Conservation (phyloP, 768 basidiomycete genomes). For the Phlegmacium glaucopus region DNA sequence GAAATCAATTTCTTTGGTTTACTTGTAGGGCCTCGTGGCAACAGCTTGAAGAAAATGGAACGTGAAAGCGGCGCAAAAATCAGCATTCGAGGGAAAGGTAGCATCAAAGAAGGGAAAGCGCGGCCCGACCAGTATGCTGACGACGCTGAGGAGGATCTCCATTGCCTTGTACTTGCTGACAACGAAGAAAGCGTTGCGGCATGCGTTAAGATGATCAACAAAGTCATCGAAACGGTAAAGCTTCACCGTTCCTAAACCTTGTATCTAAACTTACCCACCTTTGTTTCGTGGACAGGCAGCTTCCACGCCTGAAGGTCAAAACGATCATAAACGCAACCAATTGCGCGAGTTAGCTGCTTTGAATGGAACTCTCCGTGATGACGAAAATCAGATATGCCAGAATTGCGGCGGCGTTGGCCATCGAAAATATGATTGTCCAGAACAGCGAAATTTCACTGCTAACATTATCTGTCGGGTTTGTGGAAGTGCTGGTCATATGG, state of each 20-base stretch:
- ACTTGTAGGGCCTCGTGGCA: slow-evolving; percentile 96
- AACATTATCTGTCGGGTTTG: slow-evolving; percentile 99
- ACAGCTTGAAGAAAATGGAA: slow-evolving; percentile 99
- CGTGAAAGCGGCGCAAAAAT: slow-evolving; percentile 97
- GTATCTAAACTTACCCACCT: neutral
- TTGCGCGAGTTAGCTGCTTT: slow-evolving; percentile 95
- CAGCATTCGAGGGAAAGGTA: slow-evolving; percentile 96
- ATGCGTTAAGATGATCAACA: slow-evolving; percentile 96
- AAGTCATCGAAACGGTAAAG: slow-evolving; percentile 94
- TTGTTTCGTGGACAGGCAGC: slow-evolving; percentile 66
- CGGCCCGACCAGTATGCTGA: slow-evolving; percentile 92
- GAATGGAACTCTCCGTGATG: slow-evolving; percentile 98
- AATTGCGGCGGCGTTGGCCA: slow-evolving; percentile 93
- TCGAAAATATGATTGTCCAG: slow-evolving; percentile 98
- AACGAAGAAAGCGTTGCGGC: slow-evolving; percentile 85
- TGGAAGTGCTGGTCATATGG: slow-evolving; percentile 98
- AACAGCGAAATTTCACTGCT: slow-evolving; percentile 97
- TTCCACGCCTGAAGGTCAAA: slow-evolving; percentile 98
- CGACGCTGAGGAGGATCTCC: slow-evolving; percentile 98
- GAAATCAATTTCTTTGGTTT: slow-evolving; percentile 99
- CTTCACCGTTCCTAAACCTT: neutral
- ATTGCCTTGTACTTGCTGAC: slow-evolving; percentile 95
- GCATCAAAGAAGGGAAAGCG: slow-evolving; percentile 98
- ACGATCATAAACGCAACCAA: slow-evolving; percentile 99
- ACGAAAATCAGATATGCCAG: slow-evolving; percentile 99